These are phyloP conservation scores for Vitis rupestris DNA, from an alignment of 164 flowering plant genomes.

Conservation along the genomic window DNA sequence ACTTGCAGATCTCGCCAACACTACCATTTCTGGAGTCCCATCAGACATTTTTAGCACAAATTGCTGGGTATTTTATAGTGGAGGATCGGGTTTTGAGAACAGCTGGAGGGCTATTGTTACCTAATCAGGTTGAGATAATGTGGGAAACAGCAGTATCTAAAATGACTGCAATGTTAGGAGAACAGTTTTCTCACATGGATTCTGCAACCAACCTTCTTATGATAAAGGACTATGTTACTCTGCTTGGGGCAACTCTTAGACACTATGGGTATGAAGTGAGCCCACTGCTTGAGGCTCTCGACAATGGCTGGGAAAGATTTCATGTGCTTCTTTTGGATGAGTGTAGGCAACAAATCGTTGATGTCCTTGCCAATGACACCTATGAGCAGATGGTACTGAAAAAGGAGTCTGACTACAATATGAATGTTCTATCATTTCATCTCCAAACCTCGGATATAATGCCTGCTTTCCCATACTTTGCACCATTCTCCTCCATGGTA, in stretches of 20 bases:
- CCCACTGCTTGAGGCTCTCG: conserved; percentile 62
- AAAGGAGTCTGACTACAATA: conserved; percentile 76
- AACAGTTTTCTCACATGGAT: conserved; percentile 72
- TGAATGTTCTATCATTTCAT: conserved; percentile 61
- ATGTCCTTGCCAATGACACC: conserved; percentile 56
- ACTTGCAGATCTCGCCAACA: conserved; percentile 66
- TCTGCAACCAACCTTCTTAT: conserved; percentile 78
- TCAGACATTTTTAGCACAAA: conserved; percentile 71
- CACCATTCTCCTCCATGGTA: conserved; percentile 88
- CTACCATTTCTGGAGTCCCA: conserved; percentile 84
- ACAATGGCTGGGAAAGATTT: conserved; percentile 68
- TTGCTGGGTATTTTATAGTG: conserved; percentile 85
- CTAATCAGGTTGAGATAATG: conserved; percentile 69
- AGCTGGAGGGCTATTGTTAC: conserved; percentile 58
- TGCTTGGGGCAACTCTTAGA: conserved; percentile 69
- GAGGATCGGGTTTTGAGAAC: conserved; percentile 88
- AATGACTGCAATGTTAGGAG: conserved; percentile 60
- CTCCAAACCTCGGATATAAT: conserved; percentile 73
- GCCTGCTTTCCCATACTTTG: conserved; percentile 89
- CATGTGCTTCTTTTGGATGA: conserved; percentile 84
- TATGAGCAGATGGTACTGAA: conserved; percentile 80
- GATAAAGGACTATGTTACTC: conserved; percentile 86
- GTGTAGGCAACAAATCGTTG: conserved; percentile 62
- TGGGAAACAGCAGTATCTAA: conserved; percentile 83
- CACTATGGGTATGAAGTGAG: conserved; percentile 80